phyloP scores from a whole-genome alignment of 75 land plant genomes.

The Gnetum montanum region DNA sequence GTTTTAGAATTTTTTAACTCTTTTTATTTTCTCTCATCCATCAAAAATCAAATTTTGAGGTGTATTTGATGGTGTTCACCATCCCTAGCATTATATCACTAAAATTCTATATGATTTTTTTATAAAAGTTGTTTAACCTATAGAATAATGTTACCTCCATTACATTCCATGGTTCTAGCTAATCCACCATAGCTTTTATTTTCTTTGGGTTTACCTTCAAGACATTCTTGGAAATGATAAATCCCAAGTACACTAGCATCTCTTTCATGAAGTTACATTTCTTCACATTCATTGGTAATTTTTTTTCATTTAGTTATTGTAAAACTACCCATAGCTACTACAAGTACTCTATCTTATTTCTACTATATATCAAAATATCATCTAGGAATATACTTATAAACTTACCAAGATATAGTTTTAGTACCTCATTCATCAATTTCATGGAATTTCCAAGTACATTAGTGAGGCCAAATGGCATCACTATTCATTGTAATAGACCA shows the following conservation, averaged over 20 bases:
- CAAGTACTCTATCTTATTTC: neutral
- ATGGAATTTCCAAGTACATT: conserved; percentile 19
- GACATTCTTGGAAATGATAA: neutral
- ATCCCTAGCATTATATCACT: neutral
- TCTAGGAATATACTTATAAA: conserved; percentile 16
- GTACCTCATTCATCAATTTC: conserved; percentile 16
- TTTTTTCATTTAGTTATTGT: neutral
- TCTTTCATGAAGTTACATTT: neutral
- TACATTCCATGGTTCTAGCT: neutral
- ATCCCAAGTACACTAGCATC: neutral
- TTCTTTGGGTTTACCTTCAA: neutral
- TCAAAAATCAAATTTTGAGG: neutral
- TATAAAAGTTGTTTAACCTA: neutral
- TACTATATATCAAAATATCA: conserved; percentile 17
- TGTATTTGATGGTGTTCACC: neutral
- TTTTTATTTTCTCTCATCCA: neutral
- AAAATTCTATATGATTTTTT: neutral
- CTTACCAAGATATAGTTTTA: conserved; percentile 10
- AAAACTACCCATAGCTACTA: conserved; percentile 5
- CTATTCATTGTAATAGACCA: conserved; percentile 23
- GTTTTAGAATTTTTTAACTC: no score
- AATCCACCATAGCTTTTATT: neutral
- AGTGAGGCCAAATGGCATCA: conserved; percentile 26
- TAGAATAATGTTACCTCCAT: neutral
- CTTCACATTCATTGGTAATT: neutral